Percentiles rank a stretch among this genome's conserved stretches.
phyloP scores from a whole-genome alignment of 2,329 filamentous ascomycete species.

The Sporothrix inflata region DNA sequence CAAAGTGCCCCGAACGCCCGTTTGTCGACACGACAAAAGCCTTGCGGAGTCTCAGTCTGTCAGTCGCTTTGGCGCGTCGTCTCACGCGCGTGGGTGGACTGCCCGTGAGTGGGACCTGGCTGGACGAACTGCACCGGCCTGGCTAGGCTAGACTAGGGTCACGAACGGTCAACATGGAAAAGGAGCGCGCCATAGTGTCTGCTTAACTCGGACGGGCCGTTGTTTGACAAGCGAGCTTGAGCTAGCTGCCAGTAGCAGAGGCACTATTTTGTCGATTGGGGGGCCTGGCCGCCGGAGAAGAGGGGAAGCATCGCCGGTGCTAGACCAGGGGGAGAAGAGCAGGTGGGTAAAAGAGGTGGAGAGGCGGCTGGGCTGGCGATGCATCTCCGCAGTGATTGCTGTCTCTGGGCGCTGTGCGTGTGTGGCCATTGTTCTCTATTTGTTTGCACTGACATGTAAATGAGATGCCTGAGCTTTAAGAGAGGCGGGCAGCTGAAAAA shows the following conservation, averaged over 20 bases:
- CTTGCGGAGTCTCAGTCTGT: neutral
- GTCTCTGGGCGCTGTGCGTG: neutral
- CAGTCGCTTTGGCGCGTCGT: conserved; percentile 1
- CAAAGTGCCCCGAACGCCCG: neutral
- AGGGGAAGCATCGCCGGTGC: conserved; percentile 13
- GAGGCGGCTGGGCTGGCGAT: neutral
- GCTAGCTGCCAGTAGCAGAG: neutral
- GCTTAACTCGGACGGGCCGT: conserved; percentile 13
- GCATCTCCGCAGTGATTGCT: neutral
- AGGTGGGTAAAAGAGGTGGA: neutral
- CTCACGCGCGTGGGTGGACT: neutral
- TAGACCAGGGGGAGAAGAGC: neutral
- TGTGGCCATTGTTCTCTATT: neutral
- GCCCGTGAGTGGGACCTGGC: neutral
- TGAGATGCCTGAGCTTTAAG: neutral
- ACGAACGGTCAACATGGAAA: neutral
- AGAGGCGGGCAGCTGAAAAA: neutral
- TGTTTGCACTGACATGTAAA: no score
- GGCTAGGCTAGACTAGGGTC: conserved; percentile 4
- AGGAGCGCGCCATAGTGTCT: neutral
- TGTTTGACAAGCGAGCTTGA: conserved; percentile 13
- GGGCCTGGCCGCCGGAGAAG: conserved; percentile 14
- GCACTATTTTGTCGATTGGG: conserved; percentile 1
- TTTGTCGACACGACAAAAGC: neutral
- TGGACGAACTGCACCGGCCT: conserved; percentile 9